These are phyloP conservation scores for Aspergillus nomiae DNA, from an alignment of 2,329 filamentous ascomycete species.

Conservation along the genomic window DNA sequence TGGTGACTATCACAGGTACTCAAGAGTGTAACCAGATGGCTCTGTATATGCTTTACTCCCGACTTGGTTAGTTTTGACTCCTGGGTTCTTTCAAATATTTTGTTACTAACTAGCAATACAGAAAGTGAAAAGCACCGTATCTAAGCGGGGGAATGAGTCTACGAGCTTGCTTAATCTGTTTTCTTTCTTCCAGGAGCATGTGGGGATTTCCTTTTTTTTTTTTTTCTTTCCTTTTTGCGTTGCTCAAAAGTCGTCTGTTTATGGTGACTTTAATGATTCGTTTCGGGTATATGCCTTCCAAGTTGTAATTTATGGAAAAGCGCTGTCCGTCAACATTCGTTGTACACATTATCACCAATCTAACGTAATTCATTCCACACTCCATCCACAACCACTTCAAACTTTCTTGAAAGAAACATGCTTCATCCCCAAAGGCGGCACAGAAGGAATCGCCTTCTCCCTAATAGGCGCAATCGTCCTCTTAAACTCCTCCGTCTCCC, in stretches of 20 bases:
- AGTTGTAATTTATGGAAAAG: slow-evolving; percentile 39
- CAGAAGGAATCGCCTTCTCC: slow-evolving; percentile 38
- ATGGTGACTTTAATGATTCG: slow-evolving; percentile 21
- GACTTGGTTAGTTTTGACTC: slow-evolving; percentile 68
- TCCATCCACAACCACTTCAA: slow-evolving; percentile 6
- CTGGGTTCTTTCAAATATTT: background rate
- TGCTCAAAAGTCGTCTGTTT: slow-evolving; percentile 15
- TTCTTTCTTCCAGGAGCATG: slow-evolving; percentile 21
- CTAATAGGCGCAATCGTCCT: slow-evolving; percentile 45
- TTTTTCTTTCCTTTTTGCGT: slow-evolving; percentile 14
- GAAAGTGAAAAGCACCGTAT: slow-evolving; percentile 78
- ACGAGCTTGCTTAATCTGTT: slow-evolving; percentile 15
- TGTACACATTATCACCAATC: background rate
- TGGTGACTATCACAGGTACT: slow-evolving; percentile 96
- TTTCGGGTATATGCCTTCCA: slow-evolving; percentile 20
- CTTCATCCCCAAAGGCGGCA: slow-evolving; percentile 47
- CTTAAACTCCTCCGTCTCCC: slow-evolving; percentile 49
- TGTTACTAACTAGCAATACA: slow-evolving; percentile 36
- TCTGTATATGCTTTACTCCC: slow-evolving; percentile 98
- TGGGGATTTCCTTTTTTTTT: slow-evolving; percentile 24
- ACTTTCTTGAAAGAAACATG: slow-evolving; percentile 45
- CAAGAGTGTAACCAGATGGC: slow-evolving; percentile 99
- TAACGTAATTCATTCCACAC: background rate
- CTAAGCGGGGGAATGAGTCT: slow-evolving; percentile 35
- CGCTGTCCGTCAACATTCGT: slow-evolving; percentile 15